These are phyloP conservation scores for Dothideomycetidae sp. DNA, from an alignment of 2,329 filamentous ascomycete species.

Conservation along the genomic window DNA sequence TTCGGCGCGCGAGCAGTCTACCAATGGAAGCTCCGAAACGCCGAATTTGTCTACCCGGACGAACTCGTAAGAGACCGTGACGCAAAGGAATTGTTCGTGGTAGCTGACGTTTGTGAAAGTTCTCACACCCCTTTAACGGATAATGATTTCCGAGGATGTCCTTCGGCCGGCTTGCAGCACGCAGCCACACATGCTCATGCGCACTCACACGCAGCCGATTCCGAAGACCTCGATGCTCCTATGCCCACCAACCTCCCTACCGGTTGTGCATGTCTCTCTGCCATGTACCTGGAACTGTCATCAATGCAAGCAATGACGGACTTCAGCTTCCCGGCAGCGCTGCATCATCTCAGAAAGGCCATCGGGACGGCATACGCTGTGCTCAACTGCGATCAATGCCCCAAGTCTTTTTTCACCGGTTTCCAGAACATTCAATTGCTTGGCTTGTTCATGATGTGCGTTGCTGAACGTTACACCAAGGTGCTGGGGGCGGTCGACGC, in stretches of 20 bases:
- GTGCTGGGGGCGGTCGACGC: slow-evolving; percentile 27
- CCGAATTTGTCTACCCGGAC: too few relatives aligned
- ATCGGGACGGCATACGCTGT: slow-evolving; percentile 27
- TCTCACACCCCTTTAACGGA: too few relatives aligned
- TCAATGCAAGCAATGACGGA: slow-evolving; percentile 26
- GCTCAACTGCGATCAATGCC: slow-evolving; percentile 30
- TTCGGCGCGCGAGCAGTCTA: slow-evolving; percentile 1
- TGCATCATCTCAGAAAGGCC: slow-evolving; percentile 29
- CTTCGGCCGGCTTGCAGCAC: too few relatives aligned
- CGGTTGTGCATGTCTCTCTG: slow-evolving; percentile 31
- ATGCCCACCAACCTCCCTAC: slow-evolving; percentile 12
- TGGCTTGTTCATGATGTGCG: slow-evolving; percentile 27
- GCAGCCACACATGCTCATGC: slow-evolving; percentile 1
- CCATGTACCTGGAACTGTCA: slow-evolving; percentile 31
- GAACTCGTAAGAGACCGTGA: too few relatives aligned
- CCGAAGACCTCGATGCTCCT: slow-evolving; percentile 7
- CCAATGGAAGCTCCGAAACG: slow-evolving; percentile 8
- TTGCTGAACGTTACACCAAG: slow-evolving; percentile 29
- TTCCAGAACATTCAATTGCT: slow-evolving; percentile 33
- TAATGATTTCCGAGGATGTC: too few relatives aligned
- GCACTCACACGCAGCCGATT: slow-evolving; percentile 5
- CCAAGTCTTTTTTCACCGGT: slow-evolving; percentile 26
- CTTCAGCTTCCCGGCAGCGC: slow-evolving; percentile 30
- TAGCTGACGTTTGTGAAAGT: too few relatives aligned
- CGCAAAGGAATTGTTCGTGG: too few relatives aligned